These are phyloP conservation scores for Pyrenochaeta sp. DNA, from an alignment of 2,329 filamentous ascomycete species.

Conservation along the genomic window DNA sequence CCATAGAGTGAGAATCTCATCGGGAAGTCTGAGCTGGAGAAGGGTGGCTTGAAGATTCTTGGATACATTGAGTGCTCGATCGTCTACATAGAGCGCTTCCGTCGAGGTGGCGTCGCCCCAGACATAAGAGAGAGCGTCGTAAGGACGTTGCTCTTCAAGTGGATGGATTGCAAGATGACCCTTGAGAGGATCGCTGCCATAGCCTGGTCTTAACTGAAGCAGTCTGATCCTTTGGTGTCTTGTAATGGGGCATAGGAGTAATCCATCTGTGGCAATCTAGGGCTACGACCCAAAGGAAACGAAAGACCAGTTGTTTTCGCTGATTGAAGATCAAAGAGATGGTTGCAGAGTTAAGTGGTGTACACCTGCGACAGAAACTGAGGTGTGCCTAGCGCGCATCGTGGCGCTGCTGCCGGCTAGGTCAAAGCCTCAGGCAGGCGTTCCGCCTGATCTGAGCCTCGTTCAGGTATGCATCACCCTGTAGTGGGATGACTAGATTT, in stretches of 20 bases:
- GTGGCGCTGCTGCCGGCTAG: neutral
- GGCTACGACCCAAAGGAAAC: neutral
- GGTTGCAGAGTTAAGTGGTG: neutral
- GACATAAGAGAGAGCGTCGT: neutral
- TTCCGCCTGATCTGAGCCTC: neutral
- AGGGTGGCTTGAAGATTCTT: neutral
- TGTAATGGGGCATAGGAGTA: neutral
- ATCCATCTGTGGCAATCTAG: neutral
- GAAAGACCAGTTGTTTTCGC: neutral
- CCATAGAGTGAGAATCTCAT: constrained; percentile 2
- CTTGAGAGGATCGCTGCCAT: neutral
- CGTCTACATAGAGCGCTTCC: neutral
- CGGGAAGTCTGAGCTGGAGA: neutral
- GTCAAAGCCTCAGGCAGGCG: neutral
- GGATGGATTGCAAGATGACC: neutral
- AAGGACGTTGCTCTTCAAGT: neutral
- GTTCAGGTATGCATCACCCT: neutral
- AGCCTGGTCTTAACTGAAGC: neutral
- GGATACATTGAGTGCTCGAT: neutral
- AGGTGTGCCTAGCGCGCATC: neutral
- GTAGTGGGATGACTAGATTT: neutral
- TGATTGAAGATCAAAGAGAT: neutral
- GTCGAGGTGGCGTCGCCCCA: neutral
- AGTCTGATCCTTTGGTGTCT: neutral
- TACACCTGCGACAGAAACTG: neutral